Base-by-base conservation (phyloP, 2,329 filamentous ascomycete species). In the Trichophyton mentagrophytes region DNA sequence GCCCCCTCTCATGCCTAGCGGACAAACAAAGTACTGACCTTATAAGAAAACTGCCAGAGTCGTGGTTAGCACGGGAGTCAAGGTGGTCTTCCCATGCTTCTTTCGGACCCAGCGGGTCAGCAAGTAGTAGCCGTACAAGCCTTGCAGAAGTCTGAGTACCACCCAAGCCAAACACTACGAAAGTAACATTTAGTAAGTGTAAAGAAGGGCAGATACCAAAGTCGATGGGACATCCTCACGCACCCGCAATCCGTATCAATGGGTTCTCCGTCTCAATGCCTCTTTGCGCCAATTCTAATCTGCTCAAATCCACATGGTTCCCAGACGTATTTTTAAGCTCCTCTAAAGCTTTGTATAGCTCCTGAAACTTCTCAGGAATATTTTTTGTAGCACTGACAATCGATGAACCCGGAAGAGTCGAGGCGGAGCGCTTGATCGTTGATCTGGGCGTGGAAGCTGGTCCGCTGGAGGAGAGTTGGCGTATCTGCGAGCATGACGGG, bases 41-140 rank as follows among this genome's bases (percentile, higher is more conserved):
- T 61, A 91, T 78, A 17, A 90, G 75, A 61, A 90, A 71, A 1
- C 86, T 85, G 63, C 78, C 78, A 33, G 74, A 71, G 30, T 77
- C 71, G 61, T 69, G 70, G 64, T 81, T 78, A 63, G 80, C 77
- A 11, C 70, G 69, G 11, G 67, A 66, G 36, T 80, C 78, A 62
- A 90, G 70, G 61, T 83, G 76, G 67, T 76, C 76, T 72, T 91
- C 88, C 88, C 88, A 91, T 27, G 78, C 72, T 65, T 84, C 79
- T 64, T 82, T 79, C 3, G 80, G 73, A 42, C 78, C 78, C 65
- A 91, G 73, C 3, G 88, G 86, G 71, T 91, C 88, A 1, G 86
- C 85, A 1, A 90, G 76, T 11, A 90, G 73, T 40, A 91, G 76
- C 47, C 85, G 82, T 53, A 90, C 79, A 7, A 96, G 77, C 64